Evolutionary conservation across 2,329 filamentous ascomycete species (phyloP).

Genomic region (Sclerotiophoma versabilis): DNA sequence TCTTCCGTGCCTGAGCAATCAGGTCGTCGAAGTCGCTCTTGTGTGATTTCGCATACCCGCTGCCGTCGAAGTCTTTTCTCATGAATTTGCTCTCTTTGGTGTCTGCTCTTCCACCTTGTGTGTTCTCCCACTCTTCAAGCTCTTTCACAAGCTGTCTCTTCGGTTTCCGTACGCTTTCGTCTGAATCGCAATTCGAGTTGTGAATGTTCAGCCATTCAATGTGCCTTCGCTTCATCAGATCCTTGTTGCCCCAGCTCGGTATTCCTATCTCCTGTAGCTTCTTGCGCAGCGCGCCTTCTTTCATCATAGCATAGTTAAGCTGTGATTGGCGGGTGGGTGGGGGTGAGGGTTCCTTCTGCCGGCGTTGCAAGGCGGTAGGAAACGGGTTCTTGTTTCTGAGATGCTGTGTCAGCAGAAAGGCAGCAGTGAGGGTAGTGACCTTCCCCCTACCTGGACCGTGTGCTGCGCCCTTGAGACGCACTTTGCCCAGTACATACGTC

Average conservation of each 20-base stretch:
- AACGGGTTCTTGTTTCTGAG: constrained; percentile 33
- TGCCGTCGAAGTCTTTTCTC: constrained; percentile 86
- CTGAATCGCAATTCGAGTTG: constrained; percentile 96
- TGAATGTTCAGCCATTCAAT: constrained; percentile 94
- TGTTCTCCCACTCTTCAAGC: constrained; percentile 85
- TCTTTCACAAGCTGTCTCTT: constrained; percentile 78
- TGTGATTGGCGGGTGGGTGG: constrained; percentile 65
- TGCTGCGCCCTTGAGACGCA: constrained; percentile 34
- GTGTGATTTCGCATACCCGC: constrained; percentile 76
- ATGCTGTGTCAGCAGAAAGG: constrained; percentile 11
- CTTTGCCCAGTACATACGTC: constrained; percentile 66
- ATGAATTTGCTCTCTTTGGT: constrained; percentile 63
- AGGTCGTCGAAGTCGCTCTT: constrained; percentile 78
- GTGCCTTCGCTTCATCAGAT: constrained; percentile 78
- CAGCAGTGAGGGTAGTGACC: neutral
- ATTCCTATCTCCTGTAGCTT: constrained; percentile 85
- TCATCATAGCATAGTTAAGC: constrained; percentile 87
- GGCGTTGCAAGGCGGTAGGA: constrained; percentile 30
- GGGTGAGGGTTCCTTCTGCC: constrained; percentile 51
- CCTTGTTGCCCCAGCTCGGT: constrained; percentile 70
- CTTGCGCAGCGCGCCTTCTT: constrained; percentile 76
- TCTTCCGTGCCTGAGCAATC: constrained; percentile 75
- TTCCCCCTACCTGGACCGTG: constrained; percentile 44
- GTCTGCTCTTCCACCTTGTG: constrained; percentile 68
- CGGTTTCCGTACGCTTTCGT: constrained; percentile 65